Evolutionary conservation across 1,284 basidiomycete genomes (phyloP).

Genomic region (Cronartium quercuum): DNA sequence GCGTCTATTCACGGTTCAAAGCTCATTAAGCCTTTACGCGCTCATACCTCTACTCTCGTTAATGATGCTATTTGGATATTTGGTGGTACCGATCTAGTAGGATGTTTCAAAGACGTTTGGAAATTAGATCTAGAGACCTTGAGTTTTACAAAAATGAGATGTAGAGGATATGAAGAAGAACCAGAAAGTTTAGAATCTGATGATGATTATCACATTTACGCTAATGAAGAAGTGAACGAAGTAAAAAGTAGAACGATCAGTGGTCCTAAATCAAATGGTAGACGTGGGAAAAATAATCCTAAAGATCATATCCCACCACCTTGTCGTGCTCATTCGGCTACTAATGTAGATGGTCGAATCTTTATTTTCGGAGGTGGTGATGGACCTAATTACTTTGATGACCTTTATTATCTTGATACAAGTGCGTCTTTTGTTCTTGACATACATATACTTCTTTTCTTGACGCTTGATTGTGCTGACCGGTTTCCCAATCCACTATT

Average conservation of each 20-base stretch:
- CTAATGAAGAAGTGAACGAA: constrained; percentile 38
- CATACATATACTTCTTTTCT: neutral
- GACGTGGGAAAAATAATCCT: constrained; percentile 5
- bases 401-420: constrained; percentile 43
- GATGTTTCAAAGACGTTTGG: constrained; percentile 43
- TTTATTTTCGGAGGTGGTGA: constrained; percentile 44
- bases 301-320: constrained; percentile 38
- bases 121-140: constrained; percentile 42
- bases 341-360: constrained; percentile 39
- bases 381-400: constrained; percentile 44
- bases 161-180: constrained; percentile 31
- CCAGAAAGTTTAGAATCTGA: constrained; percentile 7
- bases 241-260: constrained; percentile 9
- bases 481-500: neutral
- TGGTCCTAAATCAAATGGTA: constrained; percentile 5
- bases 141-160: constrained; percentile 19
- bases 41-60: constrained; percentile 41
- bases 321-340: constrained; percentile 28
- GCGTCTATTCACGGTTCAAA: constrained; percentile 40
- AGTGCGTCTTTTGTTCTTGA: neutral
- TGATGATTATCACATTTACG: constrained; percentile 35
- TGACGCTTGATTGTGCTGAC: no score
- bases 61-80: constrained; percentile 41
- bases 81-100: constrained; percentile 42
- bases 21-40: constrained; percentile 41